A percentile compares a stretch with the other conserved stretches of the same genome.
Conservation (phyloP, 2,329 filamentous ascomycete species). For the Arthrobotrys megalospora region DNA sequence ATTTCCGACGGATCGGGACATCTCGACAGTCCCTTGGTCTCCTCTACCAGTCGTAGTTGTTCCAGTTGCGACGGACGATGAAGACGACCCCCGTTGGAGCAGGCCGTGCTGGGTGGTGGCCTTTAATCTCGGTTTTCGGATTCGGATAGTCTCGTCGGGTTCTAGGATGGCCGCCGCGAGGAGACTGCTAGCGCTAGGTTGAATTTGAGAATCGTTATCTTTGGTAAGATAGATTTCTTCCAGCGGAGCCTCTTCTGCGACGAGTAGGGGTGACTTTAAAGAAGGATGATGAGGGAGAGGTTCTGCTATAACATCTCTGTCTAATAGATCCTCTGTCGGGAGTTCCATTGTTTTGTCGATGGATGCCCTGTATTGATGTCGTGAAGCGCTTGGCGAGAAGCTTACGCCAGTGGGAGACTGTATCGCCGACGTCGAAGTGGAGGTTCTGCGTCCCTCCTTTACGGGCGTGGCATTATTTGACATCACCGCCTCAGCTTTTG, state of each 20-base stretch:
- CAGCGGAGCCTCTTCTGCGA: conserved; percentile 37
- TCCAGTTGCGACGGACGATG: conserved; percentile 55
- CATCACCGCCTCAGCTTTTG: conserved; percentile 41
- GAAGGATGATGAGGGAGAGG: conserved; percentile 54
- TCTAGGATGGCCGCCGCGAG: conserved; percentile 33
- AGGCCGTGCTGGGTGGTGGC: conserved; percentile 48
- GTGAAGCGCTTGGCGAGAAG: conserved; percentile 46
- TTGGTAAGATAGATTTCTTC: conserved; percentile 42
- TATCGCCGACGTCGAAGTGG: conserved; percentile 51
- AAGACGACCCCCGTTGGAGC: conserved; percentile 53
- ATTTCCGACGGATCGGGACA: conserved; percentile 52
- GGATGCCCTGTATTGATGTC: conserved; percentile 54
- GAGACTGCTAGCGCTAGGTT: conserved; percentile 17
- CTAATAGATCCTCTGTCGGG: conserved; percentile 41
- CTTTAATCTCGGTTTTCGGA: conserved; percentile 45
- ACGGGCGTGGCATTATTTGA: conserved; percentile 31
- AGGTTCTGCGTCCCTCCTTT: conserved; percentile 52
- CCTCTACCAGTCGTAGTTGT: conserved; percentile 56
- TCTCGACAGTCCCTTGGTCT: conserved; percentile 50
- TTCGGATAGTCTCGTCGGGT: conserved; percentile 23
- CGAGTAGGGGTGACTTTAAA: conserved; percentile 40
- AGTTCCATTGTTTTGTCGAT: conserved; percentile 59
- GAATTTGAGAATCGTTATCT: conserved; percentile 27
- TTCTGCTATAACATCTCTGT: conserved; percentile 43
- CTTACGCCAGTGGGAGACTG: conserved; percentile 40